Conservation (phyloP, 495 filamentous ascomycete genomes). For the Cetradonia linearis region DNA sequence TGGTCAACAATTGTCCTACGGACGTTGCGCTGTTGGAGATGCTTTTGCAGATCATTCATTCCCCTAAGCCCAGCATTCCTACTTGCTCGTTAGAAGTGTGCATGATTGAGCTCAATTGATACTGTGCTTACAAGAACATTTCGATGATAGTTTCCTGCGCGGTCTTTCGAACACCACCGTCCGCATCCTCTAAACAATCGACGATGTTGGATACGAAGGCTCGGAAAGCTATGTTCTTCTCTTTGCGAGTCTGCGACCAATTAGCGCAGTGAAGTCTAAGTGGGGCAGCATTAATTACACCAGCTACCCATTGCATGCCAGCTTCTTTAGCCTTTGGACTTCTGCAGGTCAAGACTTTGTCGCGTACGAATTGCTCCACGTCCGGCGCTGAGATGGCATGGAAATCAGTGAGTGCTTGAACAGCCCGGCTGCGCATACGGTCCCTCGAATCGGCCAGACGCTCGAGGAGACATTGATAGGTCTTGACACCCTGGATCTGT, state of each 20-base stretch:
- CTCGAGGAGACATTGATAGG: constrained; percentile 66
- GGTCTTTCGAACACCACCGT: constrained; percentile 70
- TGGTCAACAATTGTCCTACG: constrained; percentile 71
- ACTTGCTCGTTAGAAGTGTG: constrained; percentile 26
- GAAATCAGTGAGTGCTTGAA: constrained; percentile 63
- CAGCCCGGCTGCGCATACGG: constrained; percentile 58
- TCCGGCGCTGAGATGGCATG: constrained; percentile 50
- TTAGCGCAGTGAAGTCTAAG: constrained; percentile 17
- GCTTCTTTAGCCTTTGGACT: constrained; percentile 74
- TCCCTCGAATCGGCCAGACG: constrained; percentile 84
- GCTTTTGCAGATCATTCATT: constrained; percentile 78
- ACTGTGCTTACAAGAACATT: constrained; percentile 58
- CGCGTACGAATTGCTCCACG: constrained; percentile 70
- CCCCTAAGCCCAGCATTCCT: constrained; percentile 67
- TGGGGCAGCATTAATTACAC: constrained; percentile 42
- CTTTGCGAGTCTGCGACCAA: constrained; percentile 57
- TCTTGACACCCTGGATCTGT: constrained; percentile 51
- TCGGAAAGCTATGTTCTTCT: constrained; percentile 66
- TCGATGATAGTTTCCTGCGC: constrained; percentile 75
- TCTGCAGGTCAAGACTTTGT: constrained; percentile 64
- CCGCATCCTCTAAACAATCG: constrained; percentile 78
- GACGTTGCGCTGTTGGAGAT: constrained; percentile 67
- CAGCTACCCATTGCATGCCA: constrained; percentile 66
- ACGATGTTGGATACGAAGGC: constrained; percentile 73
- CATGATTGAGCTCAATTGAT: constrained; percentile 4